Percentiles rank a stretch among this genome's conserved stretches.
These are phyloP conservation scores for Cyberlindnera galapagoensis DNA, from an alignment of 805 yeast species.

Conservation along the genomic window DNA sequence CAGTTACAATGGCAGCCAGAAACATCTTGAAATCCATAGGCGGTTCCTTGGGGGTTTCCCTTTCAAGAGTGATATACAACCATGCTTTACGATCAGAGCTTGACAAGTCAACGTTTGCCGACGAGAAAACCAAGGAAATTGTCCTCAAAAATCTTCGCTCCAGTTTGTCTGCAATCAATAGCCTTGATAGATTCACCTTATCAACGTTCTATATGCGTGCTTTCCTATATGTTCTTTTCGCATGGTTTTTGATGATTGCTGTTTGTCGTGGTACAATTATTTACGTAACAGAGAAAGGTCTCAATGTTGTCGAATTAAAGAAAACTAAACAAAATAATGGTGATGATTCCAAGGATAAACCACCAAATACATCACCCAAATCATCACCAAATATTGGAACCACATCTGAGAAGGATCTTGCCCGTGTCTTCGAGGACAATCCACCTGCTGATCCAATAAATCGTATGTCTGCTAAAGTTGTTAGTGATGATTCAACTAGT, in stretches of 20 bases:
- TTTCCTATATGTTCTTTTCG: neutral
- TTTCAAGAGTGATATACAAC: conserved; percentile 18
- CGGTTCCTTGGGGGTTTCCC: conserved; percentile 52
- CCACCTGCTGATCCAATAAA: too few species aligned
- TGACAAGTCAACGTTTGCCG: conserved; percentile 1
- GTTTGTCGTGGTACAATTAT: neutral
- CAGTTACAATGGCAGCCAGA: conserved; percentile 51
- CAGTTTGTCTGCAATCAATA: neutral
- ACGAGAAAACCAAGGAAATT: conserved; percentile 6
- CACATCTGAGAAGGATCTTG: too few species aligned
- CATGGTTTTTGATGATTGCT: neutral
- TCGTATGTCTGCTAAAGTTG: too few species aligned
- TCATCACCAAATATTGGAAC: too few species aligned
- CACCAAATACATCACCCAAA: too few species aligned
- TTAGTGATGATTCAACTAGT: too few species aligned
- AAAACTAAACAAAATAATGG: too few species aligned
- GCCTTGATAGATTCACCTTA: neutral
- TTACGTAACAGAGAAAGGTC: too few species aligned
- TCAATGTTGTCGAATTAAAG: too few species aligned
- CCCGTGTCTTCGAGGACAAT: too few species aligned
- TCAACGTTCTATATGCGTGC: neutral
- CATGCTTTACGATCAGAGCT: conserved; percentile 3
- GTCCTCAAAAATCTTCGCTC: conserved; percentile 6
- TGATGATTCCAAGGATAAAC: too few species aligned
- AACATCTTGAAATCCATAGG: conserved; percentile 53